Evolutionary conservation across 345 rosid genomes (phyloP), one percentile per base, ranked within the genome.

Genomic region (Bretschneidera sinensis): DNA sequence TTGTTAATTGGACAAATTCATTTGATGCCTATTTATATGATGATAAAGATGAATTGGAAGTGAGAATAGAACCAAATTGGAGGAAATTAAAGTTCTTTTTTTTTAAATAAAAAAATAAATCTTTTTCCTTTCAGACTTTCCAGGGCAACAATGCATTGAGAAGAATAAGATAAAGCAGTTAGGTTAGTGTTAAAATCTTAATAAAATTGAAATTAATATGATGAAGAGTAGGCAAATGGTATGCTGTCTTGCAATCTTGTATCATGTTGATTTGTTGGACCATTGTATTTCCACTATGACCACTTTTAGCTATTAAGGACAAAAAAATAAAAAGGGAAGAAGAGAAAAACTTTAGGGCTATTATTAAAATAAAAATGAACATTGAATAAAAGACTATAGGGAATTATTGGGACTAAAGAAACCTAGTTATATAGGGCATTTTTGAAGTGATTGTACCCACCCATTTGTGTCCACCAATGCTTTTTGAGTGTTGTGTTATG

Each of bases 401-500:
- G 55, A 62, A 75, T 75, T 59, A 70, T 70, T 55, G 72, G 53
- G 71, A 62, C 69, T 50, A 62, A 53, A 59, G 55, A 55, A 62
- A 60, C 45, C 45, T 11, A n/a, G n/a, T n/a, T 28, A 28, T 8
- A 5, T 39, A 39, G 45, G 11, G 23, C 19, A 39, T 31, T 22
- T 28, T 15, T 24, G 9, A 43, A 21, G 60, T 55, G 63, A 28
- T 28, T 43, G 48, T 35, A 57, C 57, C 63, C 63, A 69, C 57
- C 65, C 48, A 48, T 60, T 23, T 58, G 0, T 47, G 56, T 59
- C 59, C 57, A 54, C 53, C 55, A 53, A 0, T 47, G 51, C 57
- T 50, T 59, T 45, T 28, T 57, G 5, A 28, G 50, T 64, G 55
- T 39, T 39, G 45, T 5, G 45, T 39, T 60, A 15, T 16, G 24